Evolutionary conservation across 2,329 filamentous ascomycete genomes (phyloP).

Genomic region (Magnaporthales sp.): DNA sequence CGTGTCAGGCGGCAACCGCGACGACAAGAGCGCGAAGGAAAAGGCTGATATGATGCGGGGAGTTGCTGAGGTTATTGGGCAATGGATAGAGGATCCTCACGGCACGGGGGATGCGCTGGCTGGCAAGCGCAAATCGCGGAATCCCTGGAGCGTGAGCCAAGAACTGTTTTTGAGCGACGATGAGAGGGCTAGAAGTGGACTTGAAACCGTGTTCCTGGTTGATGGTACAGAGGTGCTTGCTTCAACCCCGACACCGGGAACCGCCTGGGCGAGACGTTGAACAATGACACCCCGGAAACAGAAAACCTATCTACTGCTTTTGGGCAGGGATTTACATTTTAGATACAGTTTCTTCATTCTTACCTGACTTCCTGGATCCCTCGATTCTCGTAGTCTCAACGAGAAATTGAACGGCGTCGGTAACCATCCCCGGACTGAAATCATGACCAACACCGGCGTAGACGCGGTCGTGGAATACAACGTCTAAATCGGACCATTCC

Average conservation of each 20-base stretch:
- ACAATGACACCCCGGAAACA: too few relatives aligned
- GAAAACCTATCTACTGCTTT: neutral
- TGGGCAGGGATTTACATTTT: conserved; percentile 17
- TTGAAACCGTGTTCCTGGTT: conserved; percentile 23
- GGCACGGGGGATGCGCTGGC: conserved; percentile 35
- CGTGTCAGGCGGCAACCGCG: neutral
- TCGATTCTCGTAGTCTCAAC: conserved; percentile 31
- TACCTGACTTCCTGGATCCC: conserved; percentile 11
- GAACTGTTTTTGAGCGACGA: conserved; percentile 30
- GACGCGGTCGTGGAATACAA: conserved; percentile 52
- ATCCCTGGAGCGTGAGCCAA: conserved; percentile 38
- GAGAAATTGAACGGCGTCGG: conserved; percentile 57
- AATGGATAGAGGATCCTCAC: conserved; percentile 46
- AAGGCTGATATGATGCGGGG: conserved; percentile 33
- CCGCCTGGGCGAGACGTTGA: neutral
- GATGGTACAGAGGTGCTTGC: conserved; percentile 29
- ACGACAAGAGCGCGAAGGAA: conserved; percentile 10
- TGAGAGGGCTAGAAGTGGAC: conserved; percentile 24
- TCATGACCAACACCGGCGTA: conserved; percentile 62
- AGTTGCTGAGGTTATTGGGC: conserved; percentile 30
- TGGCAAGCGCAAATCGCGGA: conserved; percentile 38
- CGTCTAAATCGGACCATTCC: conserved; percentile 41
- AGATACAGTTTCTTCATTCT: conserved; percentile 13
- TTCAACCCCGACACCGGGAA: conserved; percentile 21
- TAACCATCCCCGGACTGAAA: conserved; percentile 60